Evolutionary conservation across 2,329 filamentous ascomycete genomes (phyloP), one percentile per base, ranked within the genome.

Genomic region (Exophiala sp.): DNA sequence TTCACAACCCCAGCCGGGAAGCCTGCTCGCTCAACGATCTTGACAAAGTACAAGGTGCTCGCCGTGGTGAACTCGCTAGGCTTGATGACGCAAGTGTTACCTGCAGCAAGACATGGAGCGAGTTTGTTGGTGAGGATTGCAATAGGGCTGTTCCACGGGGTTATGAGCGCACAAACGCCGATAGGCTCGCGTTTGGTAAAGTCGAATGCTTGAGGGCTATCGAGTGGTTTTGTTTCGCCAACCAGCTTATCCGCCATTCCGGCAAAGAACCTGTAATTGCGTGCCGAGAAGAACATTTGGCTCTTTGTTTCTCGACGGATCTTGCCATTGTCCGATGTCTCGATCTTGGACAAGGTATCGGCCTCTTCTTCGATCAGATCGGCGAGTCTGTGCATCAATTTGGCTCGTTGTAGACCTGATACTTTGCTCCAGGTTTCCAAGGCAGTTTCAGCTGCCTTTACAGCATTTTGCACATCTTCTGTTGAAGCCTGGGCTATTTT

Each of bases 321-420:
- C 69, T 91, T 91, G 68, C 87, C 88, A 65, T 90, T 91, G 69
- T 92, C 88, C 78, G 88, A 86, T 0, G 87, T 86, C 72, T 94
- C 88, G 53, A 86, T 83, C 1, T 81, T 83, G 24, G 83, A 82
- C 5, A 86, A 68, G 0, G 74, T 78, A 62, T 85, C 78, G 59
- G 76, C 77, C 67, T 92, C 77, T 65, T 84, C 66, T 44, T 85
- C 82, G 36, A 91, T 76, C 33, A 92, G 74, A 54, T 86, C 81
- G 21, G 66, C 84, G 24, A 92, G 80, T 68, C 83, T 87, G 67
- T 77, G 75, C 77, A 92, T 79, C 55, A 91, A 69, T 20, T 77
- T 77, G 36, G 84, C 87, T 38, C 88, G 82, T 48, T 87, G 83
- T 2, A 83, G 83, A 14, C 78, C 79, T 12, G 82, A 75, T 47